A percentile compares a stretch with the other conserved stretches of the same genome.
phyloP scores from a whole-genome alignment of 345 rosid species.

The Capsella bursapastoris region DNA sequence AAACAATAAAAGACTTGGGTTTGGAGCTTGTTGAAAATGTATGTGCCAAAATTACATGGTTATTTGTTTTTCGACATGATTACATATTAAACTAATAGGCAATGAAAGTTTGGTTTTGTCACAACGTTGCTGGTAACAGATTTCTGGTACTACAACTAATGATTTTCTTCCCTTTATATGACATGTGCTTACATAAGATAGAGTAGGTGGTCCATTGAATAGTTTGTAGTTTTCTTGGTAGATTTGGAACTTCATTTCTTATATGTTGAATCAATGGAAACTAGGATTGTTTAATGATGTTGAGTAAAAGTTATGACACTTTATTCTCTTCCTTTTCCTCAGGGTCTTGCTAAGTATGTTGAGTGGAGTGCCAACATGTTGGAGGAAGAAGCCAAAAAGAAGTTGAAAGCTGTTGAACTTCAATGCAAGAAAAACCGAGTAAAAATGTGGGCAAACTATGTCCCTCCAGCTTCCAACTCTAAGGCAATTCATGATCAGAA shows the following conservation, averaged over 20 bases:
- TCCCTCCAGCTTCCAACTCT: constrained; percentile 79
- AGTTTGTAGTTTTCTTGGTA: constrained; percentile 26
- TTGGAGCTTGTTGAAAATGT: constrained; percentile 94
- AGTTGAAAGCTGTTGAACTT: constrained; percentile 83
- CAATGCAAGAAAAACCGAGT: constrained; percentile 81
- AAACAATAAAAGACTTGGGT: constrained; percentile 84
- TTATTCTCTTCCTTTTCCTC: constrained; percentile 26
- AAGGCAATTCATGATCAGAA: constrained; percentile 92
- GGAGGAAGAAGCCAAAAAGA: constrained; percentile 89
- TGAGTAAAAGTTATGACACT: constrained; percentile 25
- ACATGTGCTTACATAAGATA: neutral
- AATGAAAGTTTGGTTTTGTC: constrained; percentile 9
- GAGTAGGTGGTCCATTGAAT: neutral
- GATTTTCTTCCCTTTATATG: too few relatives aligned
- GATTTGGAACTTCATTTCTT: neutral
- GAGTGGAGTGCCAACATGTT: constrained; percentile 99
- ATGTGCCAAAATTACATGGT: constrained; percentile 38
- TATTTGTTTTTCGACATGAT: constrained; percentile 8
- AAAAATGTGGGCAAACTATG: constrained; percentile 89
- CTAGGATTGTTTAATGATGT: neutral
- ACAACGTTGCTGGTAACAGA: constrained; percentile 1
- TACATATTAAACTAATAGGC: constrained; percentile 6
- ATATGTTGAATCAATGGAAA: neutral
- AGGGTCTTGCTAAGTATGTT: constrained; percentile 97
- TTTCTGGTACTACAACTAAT: too few relatives aligned